These are phyloP conservation scores for Sodiomyces alkalinus DNA, from an alignment of 2,329 filamentous ascomycete genomes.

Conservation along the genomic window DNA sequence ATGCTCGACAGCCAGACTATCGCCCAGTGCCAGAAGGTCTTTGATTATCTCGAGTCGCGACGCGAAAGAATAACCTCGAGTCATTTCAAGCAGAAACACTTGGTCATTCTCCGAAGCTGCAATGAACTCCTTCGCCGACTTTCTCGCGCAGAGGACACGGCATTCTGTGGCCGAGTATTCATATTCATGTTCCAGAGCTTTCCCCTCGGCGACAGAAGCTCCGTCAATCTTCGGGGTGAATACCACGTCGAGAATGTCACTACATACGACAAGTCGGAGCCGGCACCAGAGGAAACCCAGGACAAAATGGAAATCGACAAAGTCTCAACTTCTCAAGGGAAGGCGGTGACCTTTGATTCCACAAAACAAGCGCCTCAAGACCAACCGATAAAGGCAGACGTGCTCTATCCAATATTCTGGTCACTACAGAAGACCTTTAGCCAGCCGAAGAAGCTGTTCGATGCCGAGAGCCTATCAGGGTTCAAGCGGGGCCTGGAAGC, in stretches of 20 bases:
- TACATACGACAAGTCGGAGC: slow-evolving; percentile 47
- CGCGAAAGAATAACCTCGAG: slow-evolving; percentile 73
- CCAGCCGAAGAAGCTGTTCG: slow-evolving; percentile 72
- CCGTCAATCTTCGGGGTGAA: slow-evolving; percentile 88
- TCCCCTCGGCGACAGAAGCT: slow-evolving; percentile 89
- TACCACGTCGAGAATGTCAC: slow-evolving; percentile 95
- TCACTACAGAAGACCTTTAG: slow-evolving; percentile 84
- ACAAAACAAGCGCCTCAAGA: slow-evolving; percentile 26
- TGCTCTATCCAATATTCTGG: slow-evolving; percentile 88
- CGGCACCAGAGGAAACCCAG: slow-evolving; percentile 12
- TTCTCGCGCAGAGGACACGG: slow-evolving; percentile 91
- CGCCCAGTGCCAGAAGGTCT: slow-evolving; percentile 75
- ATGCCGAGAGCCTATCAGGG: slow-evolving; percentile 52
- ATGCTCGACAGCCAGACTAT: slow-evolving; percentile 93
- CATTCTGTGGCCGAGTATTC: slow-evolving; percentile 93
- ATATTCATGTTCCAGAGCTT: slow-evolving; percentile 99
- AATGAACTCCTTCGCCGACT: slow-evolving; percentile 88
- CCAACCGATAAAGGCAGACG: slow-evolving; percentile 48
- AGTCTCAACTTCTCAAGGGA: slow-evolving; percentile 19
- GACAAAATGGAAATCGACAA: slow-evolving; percentile 55
- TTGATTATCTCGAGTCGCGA: slow-evolving; percentile 88
- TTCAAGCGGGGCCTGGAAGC: slow-evolving; percentile 68
- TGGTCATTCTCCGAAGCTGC: slow-evolving; percentile 84
- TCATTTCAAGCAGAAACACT: slow-evolving; percentile 67
- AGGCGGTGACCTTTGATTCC: slow-evolving; percentile 27